Evolutionary conservation across 2,329 filamentous ascomycete genomes (phyloP), one percentile per base, ranked within the genome.

Genomic region (Penicillium thymicola): DNA sequence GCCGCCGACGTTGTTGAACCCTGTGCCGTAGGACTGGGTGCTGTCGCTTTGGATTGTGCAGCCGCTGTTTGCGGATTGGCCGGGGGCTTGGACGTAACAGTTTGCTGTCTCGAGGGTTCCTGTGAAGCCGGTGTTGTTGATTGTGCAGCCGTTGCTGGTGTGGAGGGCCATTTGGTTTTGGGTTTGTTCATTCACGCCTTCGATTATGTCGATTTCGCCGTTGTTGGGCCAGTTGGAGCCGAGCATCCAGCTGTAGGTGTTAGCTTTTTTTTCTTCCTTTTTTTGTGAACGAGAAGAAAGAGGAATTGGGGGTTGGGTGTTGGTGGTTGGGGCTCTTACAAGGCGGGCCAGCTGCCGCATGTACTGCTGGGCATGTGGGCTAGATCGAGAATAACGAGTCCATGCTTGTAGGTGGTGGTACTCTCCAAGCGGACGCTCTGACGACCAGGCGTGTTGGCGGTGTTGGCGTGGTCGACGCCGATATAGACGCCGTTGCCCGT

Each of bases 191-290:
- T 90, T 89, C 64, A 91, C 87, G 37, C 88, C 89, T 76, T 92
- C 89, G 64, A 92, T 84, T 66, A 92, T 88, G 71, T 93, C 89
- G 65, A 93, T 89, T 75, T 92, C 89, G 45, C 89, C 89, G 8
- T 79, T 77, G 41, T 70, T 71, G 2, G 89, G 89, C 89, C 89
- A 92, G 67, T 82, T 74, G n/a, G 80, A 77, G 16, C 88, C 89
- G 34, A 90, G 70, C 45, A 78, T 79, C 81, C 81, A 83, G 70
- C 49, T 51, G 48, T 1, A 4, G 5, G 1, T 25, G 51, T 65
- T 48, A 64, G 57, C 36, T 42, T 41, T 21, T 32, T 9, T 3
- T 32, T 21, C 2, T 21, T 28, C 32, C 0, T 14, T 18, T 6
- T 21, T 30, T 3, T 10, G 11, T 45, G 1, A 21, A 9, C 1